Base-by-base conservation (phyloP, 768 basidiomycete species). In the Tricholoma bakamatsutake region DNA sequence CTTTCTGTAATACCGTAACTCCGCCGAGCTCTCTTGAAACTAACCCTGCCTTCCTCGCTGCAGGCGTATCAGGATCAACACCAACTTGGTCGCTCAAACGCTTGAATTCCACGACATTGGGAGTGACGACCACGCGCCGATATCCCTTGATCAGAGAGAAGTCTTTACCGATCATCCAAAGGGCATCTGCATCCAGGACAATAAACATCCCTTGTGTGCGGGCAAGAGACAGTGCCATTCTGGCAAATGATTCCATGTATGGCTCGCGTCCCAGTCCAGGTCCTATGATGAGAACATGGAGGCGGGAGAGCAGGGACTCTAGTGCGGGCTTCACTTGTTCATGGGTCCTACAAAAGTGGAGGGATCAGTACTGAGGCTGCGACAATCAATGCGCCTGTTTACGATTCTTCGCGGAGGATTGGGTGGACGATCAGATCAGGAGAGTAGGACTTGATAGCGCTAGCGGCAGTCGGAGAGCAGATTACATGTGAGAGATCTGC, bases 401-500 rank as follows among this genome's bases (percentile, higher is more conserved):
- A 90, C 85, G 74, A 71, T 50, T 85, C 80, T 67, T 87, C 80
- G 28, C 79, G 73, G 5, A 99, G 79, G 54, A 98, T 91, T 1
- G 93, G 95, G 65, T 99, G 96, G 0, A 99, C 97, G 65, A 99
- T 99, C 43, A 99, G 73, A 71, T 99, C 95, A 1, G 94, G 94
- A 3, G 92, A 95, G 69, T 98, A 99, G 0, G 90, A 88, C 73
- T 99, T 99, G 77, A 99, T 99, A 45, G 93, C 88, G 4, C 80
- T 80, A 27, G 93, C 93, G 5, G 97, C 96, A 0, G 83, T 84
- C 0, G 96, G 96, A 5, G 95, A 87, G 72, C 97, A 99, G 54
- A 98, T 96, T 56, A 98, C 92, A 77, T 98, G 97, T 21, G 95
- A 94, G 18, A 98, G 78, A 70, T 98, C 96, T 49, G 88, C 91